A percentile compares a stretch with the other conserved stretches of the same genome.
Conservation (phyloP, 495 filamentous ascomycete genomes). For the Podospora pseudopauciseta region DNA sequence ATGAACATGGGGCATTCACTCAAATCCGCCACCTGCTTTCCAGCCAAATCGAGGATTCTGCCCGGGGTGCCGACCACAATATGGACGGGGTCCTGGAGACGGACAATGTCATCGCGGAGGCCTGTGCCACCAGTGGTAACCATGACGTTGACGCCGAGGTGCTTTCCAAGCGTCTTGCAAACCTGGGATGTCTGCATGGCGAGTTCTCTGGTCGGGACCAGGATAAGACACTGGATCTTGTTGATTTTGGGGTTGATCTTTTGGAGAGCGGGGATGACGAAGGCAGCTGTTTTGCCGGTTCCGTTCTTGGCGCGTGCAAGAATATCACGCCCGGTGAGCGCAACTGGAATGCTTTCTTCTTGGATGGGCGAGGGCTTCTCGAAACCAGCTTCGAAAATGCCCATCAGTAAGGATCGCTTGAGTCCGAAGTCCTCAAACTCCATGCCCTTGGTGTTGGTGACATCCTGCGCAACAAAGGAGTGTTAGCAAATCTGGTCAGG, state of each 20-base stretch:
- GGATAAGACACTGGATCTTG: conserved; percentile 92
- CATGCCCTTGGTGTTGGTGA: conserved; percentile 92
- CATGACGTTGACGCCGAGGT: conserved; percentile 97
- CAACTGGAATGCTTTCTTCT: conserved; percentile 97
- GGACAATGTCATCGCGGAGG: conserved; percentile 94
- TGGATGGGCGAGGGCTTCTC: conserved; percentile 98
- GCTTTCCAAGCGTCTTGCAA: conserved; percentile 95
- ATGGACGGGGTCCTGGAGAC: conserved; percentile 88
- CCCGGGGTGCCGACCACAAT: conserved; percentile 97
- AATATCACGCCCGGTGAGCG: conserved; percentile 90
- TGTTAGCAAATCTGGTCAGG: neutral
- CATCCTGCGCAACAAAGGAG: conserved; percentile 59
- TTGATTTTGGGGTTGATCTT: conserved; percentile 92
- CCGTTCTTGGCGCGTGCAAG: conserved; percentile 97
- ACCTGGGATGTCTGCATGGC: conserved; percentile 99
- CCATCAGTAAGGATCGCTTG: conserved; percentile 93
- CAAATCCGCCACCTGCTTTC: conserved; percentile 93
- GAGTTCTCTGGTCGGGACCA: conserved; percentile 94
- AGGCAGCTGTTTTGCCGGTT: conserved; percentile 96
- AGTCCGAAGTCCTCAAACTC: conserved; percentile 97
- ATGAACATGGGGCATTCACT: conserved; percentile 95
- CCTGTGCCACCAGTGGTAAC: conserved; percentile 95
- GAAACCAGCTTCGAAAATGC: conserved; percentile 97
- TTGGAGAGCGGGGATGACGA: conserved; percentile 92
- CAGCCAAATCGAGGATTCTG: conserved; percentile 88